Base-by-base conservation (phyloP, 1,139 yeast genomes). In the Martiniozyma asiatica region DNA sequence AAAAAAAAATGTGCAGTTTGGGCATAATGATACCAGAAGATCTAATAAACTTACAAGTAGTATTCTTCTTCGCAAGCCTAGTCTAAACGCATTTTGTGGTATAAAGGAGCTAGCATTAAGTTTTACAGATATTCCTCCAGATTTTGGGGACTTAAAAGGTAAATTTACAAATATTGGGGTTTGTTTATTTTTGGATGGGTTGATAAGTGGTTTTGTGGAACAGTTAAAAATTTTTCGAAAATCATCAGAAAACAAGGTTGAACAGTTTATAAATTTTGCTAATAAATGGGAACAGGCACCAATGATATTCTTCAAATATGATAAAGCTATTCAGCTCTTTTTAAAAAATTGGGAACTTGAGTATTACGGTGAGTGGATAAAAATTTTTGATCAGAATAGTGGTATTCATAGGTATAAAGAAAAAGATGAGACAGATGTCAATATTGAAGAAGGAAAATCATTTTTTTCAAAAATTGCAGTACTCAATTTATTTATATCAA, bases 311-410 rank as follows among this genome's bases (percentile, higher is more conserved):
- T 11, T 51, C 1, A 55, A 49, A 31, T 36, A 46, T 6, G 51
- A 50, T 23, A 41, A 45, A 13, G 45, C 53, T 5, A 19, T 50
- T 3, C 68, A 63, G 16, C 33, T 71, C 2, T 55, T 59, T 15
- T 38, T 71, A n/a, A 55, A 65, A 27, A 66, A 69, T 33, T 35
- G 66, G 10, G 37, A 56, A 12, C 14, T 74, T 4, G 70, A 69
- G 24, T 73, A 73, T 38, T 65, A 68, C 43, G 68, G 82, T 0
- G 48, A 53, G 17, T 76, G 84, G 85, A 43, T 74, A 29, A 32
- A 44, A 40, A 34, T 46, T 32, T 42, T 53, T 33, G 56, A 47
- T 14, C 30, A 35, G 14, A n/a, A n/a, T n/a, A 27, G 34, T 5
- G 27, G 31, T 14, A 20, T 33, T 7, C 31, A 29, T 17, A 25